phyloP scores from a whole-genome alignment of 345 rosid species.

The Eucalyptus coolabah region DNA sequence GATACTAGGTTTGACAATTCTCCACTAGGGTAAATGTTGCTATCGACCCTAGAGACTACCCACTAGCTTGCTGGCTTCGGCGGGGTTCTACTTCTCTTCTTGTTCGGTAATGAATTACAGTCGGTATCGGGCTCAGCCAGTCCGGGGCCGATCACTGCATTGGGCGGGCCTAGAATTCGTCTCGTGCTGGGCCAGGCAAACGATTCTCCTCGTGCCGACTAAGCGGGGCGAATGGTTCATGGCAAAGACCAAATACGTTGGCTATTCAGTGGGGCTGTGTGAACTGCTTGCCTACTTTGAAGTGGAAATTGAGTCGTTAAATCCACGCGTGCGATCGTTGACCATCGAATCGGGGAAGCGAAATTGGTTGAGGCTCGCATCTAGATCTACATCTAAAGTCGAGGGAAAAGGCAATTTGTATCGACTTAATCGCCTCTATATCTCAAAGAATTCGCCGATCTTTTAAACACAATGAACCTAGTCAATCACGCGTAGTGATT shows the following conservation, averaged over 20 bases:
- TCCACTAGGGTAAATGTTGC: too few relatives aligned
- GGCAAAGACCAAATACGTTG: not conserved
- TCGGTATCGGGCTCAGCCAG: not conserved
- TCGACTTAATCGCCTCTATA: fast-evolving
- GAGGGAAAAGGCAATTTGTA: fast-evolving
- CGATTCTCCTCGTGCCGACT: not conserved
- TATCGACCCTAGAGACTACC: too few relatives aligned
- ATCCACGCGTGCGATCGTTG: not conserved
- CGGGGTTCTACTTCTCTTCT: not conserved
- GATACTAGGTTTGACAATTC: too few relatives aligned
- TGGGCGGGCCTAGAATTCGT: not conserved
- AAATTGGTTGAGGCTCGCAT: not conserved
- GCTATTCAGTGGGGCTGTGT: not conserved
- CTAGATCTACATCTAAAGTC: not conserved
- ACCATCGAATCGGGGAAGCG: not conserved
- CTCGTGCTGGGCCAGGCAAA: not conserved
- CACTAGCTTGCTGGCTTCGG: too few relatives aligned
- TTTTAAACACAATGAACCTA: fast-evolving
- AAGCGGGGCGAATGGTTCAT: not conserved
- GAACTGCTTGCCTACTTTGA: not conserved
- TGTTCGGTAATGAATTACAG: not conserved
- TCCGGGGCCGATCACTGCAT: not conserved
- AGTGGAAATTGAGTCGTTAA: not conserved
- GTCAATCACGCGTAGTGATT: too few relatives aligned
- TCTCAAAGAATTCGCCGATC: fast-evolving